Evolutionary conservation across 2,329 filamentous ascomycete species (phyloP).

Genomic region (Sphaerulina vaccinii): DNA sequence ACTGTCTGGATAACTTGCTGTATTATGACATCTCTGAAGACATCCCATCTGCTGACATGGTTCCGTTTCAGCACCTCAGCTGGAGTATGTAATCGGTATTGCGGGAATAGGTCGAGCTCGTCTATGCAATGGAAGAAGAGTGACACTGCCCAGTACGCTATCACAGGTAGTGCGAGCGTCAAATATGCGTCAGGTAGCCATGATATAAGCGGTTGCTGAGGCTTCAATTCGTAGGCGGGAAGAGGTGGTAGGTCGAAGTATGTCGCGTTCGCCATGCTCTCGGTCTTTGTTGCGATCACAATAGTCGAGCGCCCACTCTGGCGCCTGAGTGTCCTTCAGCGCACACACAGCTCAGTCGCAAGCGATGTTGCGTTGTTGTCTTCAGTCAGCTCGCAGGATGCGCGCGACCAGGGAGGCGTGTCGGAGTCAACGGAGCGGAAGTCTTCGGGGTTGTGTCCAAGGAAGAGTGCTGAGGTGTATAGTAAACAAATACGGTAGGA

Average conservation of each 20-base stretch:
- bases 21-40: constrained; percentile 84
- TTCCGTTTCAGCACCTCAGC: constrained; percentile 86
- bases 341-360: constrained; percentile 5
- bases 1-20: constrained; percentile 87
- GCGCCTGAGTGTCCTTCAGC: constrained; percentile 10
- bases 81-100: constrained; percentile 92
- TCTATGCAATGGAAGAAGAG: constrained; percentile 86
- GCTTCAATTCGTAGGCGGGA: constrained; percentile 72
- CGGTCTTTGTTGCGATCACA: constrained; percentile 1
- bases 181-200: constrained; percentile 80
- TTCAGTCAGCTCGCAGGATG: neutral
- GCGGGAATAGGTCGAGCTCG: constrained; percentile 76
- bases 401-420: constrained; percentile 6
- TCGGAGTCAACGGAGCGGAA: neutral
- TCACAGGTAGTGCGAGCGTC: constrained; percentile 70
- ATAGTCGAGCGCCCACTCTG: constrained; percentile 12
- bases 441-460: constrained; percentile 4
- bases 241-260: constrained; percentile 73
- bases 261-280: constrained; percentile 43
- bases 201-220: constrained; percentile 69
- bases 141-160: constrained; percentile 87
- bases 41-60: constrained; percentile 79
- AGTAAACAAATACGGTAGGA: neutral
- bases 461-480: neutral
- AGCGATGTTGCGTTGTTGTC: neutral